Base-by-base conservation (phyloP, 2,329 filamentous ascomycete species). In the Coniella vitis region DNA sequence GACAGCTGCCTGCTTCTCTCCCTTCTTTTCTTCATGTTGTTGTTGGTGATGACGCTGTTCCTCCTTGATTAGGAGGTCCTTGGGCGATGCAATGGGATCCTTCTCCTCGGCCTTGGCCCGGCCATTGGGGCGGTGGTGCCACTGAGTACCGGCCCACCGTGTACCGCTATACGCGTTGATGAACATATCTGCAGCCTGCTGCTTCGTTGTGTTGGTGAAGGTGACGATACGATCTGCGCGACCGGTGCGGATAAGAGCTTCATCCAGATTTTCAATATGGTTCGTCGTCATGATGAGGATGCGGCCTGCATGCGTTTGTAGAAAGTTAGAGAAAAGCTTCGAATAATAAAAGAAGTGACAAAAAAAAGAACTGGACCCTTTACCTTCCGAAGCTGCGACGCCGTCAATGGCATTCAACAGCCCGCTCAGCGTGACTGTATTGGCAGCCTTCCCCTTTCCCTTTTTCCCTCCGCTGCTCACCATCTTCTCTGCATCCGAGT, bases 221-320 rank as follows among this genome's bases (percentile, higher is more conserved):
- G 32, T 47, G 14, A 52, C 20, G 42, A 52, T 52, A 16, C 50
- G 47, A 38, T 52, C 50, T 3, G 50, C 50, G 0, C 50, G 42
- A 2, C 50, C 50, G 1, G 50, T 49, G 10, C 50, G 42, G 20
- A 52, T 52, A n/a, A 52, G 47, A 2, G 50, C 50, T 16, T 49
- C 50, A 38, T 52, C 50, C 4, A 52, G 42, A 22, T 46, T 39
- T 25, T 52, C 47, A 29, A 52, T 47, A 19, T 49, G 47, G 21
- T 52, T 52, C 4, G 50, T 52, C 7, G 50, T 49, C 50, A 52
- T 52, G 14, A 52, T 52, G 4, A 52, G 34, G 10, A 52, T 52
- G 13, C 50, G 50, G 3, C 50, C 50, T 52, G 20, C n/a, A n/a
- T 29, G 25, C 5, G 25, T 29, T 29, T 29, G 5, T 10, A 7